These are phyloP conservation scores for Epichloe amarillans DNA, from an alignment of 2,329 filamentous ascomycete species.

Conservation along the genomic window DNA sequence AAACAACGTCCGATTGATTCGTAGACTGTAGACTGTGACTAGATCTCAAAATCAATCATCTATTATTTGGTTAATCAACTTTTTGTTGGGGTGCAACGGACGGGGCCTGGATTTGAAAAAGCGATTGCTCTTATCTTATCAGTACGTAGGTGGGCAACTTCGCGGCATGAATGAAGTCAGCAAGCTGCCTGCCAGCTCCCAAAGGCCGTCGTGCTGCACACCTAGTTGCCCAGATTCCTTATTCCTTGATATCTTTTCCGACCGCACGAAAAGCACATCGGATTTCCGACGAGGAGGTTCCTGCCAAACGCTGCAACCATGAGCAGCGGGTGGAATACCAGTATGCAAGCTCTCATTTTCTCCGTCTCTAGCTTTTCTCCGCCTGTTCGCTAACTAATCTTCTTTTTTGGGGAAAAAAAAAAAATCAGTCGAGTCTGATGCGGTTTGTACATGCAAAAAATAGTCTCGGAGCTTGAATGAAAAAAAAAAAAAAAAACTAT, in stretches of 20 bases:
- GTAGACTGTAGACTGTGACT: too few species aligned
- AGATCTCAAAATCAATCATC: too few species aligned
- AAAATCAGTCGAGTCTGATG: slow-evolving; percentile 70
- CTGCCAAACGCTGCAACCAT: slow-evolving; percentile 23
- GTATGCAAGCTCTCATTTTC: slow-evolving; percentile 26
- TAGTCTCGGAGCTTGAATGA: not conserved
- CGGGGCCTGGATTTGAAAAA: too few species aligned
- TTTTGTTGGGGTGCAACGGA: too few species aligned
- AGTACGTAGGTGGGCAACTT: not conserved
- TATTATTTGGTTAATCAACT: too few species aligned
- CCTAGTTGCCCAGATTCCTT: not conserved
- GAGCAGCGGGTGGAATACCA: slow-evolving; percentile 92
- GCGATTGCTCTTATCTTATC: slow-evolving; percentile 1
- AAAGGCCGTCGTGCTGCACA: not conserved
- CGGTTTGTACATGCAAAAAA: slow-evolving; percentile 43
- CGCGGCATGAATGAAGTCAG: not conserved
- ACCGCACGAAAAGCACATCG: not conserved
- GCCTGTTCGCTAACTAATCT: slow-evolving; percentile 1
- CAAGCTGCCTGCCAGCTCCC: not conserved
- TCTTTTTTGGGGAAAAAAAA: not conserved
- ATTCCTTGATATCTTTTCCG: not conserved
- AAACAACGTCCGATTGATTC: too few species aligned
- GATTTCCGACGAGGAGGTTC: not conserved
- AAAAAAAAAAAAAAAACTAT: not conserved
- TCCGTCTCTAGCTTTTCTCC: not conserved